Evolutionary conservation across 768 basidiomycete species (phyloP).

Genomic region (Galerina sulciceps): DNA sequence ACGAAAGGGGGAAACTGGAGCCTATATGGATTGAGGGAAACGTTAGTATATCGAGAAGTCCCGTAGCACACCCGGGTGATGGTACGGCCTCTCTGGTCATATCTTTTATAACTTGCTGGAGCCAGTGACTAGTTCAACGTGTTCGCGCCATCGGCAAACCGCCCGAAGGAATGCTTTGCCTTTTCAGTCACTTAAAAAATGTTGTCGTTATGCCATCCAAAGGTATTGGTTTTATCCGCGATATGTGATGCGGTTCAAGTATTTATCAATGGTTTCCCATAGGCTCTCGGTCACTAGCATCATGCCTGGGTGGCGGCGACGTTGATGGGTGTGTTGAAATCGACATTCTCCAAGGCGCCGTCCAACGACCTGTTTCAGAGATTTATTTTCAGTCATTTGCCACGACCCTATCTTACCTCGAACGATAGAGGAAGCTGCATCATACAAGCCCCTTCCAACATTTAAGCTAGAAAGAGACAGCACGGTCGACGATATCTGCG

Average conservation of each 20-base stretch:
- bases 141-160: conserved; percentile 76
- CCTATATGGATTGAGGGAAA: conserved; percentile 64
- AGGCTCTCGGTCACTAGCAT: conserved; percentile 70
- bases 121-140: conserved; percentile 55
- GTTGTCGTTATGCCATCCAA: conserved; percentile 71
- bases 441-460: conserved; percentile 46
- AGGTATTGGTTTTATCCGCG: conserved; percentile 31
- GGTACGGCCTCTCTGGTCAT: conserved; percentile 39
- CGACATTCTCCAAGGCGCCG: background rate
- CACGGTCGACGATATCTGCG: conserved; percentile 71
- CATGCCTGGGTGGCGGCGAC: conserved; percentile 76
- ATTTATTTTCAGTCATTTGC: conserved; percentile 65
- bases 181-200: conserved; percentile 67
- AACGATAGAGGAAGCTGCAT: conserved; percentile 50
- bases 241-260: conserved; percentile 15
- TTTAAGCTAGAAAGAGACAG: conserved; percentile 50
- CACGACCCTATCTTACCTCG: conserved; percentile 60
- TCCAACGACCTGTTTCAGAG: conserved; percentile 40
- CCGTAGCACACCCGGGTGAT: conserved; percentile 78
- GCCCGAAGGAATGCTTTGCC: conserved; percentile 54
- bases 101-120: background rate
- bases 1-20: conserved; percentile 48
- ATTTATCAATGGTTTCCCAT: background rate
- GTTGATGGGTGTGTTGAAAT: conserved; percentile 65
- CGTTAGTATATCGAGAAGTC: conserved; percentile 70